Evolutionary conservation across 2,329 filamentous ascomycete genomes (phyloP).

Genomic region (Dothiorella sarmentorum): DNA sequence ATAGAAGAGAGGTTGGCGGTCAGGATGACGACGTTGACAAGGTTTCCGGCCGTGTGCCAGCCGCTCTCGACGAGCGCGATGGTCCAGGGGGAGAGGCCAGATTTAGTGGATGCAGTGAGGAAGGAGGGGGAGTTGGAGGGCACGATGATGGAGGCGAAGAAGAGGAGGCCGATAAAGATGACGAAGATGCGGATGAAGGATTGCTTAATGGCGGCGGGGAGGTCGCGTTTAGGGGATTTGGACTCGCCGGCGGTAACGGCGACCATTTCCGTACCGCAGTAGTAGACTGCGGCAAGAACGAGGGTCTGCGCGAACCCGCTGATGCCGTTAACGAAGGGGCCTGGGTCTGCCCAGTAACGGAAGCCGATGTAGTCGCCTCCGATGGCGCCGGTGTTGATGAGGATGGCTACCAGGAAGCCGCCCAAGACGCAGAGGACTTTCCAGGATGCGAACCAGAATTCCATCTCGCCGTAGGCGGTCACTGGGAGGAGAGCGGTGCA

Average conservation of each 20-base stretch:
- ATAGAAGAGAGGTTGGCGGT: constrained; percentile 49
- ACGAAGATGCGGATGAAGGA: constrained; percentile 57
- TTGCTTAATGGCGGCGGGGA: constrained; percentile 52
- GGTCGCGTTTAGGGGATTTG: constrained; percentile 37
- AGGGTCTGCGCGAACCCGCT: constrained; percentile 42
- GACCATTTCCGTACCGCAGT: constrained; percentile 35
- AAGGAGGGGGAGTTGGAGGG: constrained; percentile 51
- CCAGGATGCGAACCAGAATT: constrained; percentile 42
- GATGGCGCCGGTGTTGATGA: constrained; percentile 24
- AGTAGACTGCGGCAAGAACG: constrained; percentile 42
- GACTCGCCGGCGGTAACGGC: constrained; percentile 36
- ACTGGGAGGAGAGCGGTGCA: constrained; percentile 21
- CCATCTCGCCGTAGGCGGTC: constrained; percentile 37
- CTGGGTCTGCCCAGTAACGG: constrained; percentile 40
- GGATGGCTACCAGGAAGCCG: constrained; percentile 37
- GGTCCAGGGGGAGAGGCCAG: constrained; percentile 43
- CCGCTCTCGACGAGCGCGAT: constrained; percentile 68
- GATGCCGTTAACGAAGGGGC: constrained; percentile 40
- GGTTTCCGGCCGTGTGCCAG: constrained; percentile 63
- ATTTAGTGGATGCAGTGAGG: constrained; percentile 40
- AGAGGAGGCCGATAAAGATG: constrained; percentile 51
- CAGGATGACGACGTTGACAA: constrained; percentile 74
- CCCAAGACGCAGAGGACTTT: constrained; percentile 36
- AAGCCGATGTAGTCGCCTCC: constrained; percentile 37
- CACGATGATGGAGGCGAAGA: constrained; percentile 60